A percentile compares a stretch with the other conserved stretches of the same genome.
These are phyloP conservation scores for Entelexis paramagnoliae DNA, from an alignment of 1,139 yeast genomes.

Conservation along the genomic window DNA sequence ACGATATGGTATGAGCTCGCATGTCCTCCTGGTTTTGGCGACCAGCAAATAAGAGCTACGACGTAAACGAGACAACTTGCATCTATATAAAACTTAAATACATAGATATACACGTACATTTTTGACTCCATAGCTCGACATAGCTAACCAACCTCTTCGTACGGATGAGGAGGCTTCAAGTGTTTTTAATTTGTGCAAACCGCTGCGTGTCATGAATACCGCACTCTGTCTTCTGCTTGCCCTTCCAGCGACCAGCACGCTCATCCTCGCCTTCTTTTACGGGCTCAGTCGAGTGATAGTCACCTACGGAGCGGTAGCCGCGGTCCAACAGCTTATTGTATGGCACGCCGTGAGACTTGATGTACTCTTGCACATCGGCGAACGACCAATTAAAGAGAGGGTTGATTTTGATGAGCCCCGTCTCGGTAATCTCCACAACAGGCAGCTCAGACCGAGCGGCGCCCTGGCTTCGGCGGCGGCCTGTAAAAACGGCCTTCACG, in stretches of 20 bases:
- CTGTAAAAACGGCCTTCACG: conserved; percentile 80
- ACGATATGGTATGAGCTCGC: not conserved
- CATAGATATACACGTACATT: not conserved
- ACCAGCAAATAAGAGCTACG: no score
- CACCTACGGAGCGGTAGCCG: conserved; percentile 90
- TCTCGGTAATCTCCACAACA: conserved; percentile 57
- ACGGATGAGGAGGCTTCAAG: no score
- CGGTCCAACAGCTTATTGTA: conserved; percentile 72
- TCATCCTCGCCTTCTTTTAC: conserved; percentile 90
- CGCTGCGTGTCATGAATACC: conserved; percentile 80
- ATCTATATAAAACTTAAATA: not conserved
- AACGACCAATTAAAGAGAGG: conserved; percentile 84
- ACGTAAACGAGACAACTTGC: not conserved
- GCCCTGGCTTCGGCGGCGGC: conserved; percentile 85
- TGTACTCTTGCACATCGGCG: conserved; percentile 55
- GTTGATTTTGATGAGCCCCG: conserved; percentile 71
- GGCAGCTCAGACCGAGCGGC: conserved; percentile 67
- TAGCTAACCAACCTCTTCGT: no score
- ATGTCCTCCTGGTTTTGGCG: no score
- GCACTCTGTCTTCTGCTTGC: conserved; percentile 85
- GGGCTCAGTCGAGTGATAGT: conserved; percentile 89
- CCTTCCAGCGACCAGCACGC: conserved; percentile 95
- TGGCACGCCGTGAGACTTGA: conserved; percentile 64
- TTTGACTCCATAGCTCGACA: no score
- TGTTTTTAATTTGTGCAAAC: conserved; percentile 41